phyloP scores from a whole-genome alignment of 305 asterid genomes.

The Fraxinus sp. region DNA sequence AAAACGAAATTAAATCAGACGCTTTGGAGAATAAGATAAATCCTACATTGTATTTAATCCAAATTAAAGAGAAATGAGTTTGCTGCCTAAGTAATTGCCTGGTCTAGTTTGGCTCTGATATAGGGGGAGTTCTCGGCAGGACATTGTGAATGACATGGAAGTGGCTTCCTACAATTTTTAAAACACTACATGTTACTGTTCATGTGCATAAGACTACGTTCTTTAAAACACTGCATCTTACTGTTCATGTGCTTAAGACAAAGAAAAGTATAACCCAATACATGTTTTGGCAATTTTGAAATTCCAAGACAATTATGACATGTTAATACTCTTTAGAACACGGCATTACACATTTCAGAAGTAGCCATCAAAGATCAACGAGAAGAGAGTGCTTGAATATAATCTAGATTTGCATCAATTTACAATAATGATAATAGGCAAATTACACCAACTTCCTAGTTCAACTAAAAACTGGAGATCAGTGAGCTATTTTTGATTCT shows the following conservation, averaged over 20 bases:
- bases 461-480: conserved; percentile 50
- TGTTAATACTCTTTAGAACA: neutral
- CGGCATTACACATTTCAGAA: neutral
- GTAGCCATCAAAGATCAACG: neutral
- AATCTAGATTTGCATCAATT: conserved; percentile 38
- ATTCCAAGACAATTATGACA: neutral
- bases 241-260: neutral
- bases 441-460: conserved; percentile 36
- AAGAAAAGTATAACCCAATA: neutral
- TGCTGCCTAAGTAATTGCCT: neutral
- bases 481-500: conserved; percentile 79
- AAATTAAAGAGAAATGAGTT: neutral
- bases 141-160: neutral
- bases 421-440: conserved; percentile 45
- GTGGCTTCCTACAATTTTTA: neutral
- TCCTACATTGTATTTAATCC: neutral
- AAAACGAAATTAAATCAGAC: neutral
- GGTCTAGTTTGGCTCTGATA: neutral
- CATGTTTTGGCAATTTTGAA: neutral
- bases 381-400: conserved; percentile 10
- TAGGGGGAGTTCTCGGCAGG: neutral
- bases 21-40: neutral
- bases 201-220: neutral
- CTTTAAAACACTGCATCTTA: neutral
- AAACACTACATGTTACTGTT: neutral